A percentile compares a stretch with the other conserved stretches of the same genome.
Conservation (phyloP, 495 filamentous ascomycete genomes). For the Penicillium longicatenatum region DNA sequence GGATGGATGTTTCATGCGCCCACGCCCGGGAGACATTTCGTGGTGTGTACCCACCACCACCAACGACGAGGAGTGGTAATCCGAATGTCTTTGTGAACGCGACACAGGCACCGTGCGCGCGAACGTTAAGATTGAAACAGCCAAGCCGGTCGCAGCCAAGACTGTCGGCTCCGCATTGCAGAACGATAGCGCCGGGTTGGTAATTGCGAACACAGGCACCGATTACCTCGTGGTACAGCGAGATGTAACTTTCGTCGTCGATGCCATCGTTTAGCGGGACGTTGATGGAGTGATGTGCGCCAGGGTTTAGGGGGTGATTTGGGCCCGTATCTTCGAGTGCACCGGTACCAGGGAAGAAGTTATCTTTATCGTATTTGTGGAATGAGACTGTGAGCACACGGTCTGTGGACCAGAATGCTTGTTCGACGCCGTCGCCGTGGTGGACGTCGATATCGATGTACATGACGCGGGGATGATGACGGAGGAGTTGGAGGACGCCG, state of each 20-base stretch:
- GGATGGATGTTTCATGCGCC: conserved; percentile 93
- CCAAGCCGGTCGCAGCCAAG: conserved; percentile 91
- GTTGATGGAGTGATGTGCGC: conserved; percentile 66
- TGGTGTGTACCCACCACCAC: conserved; percentile 96
- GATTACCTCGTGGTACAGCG: conserved; percentile 81
- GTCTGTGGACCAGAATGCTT: conserved; percentile 95
- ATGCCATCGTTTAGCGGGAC: conserved; percentile 77
- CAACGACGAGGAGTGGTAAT: conserved; percentile 83
- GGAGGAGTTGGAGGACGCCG: conserved; percentile 85
- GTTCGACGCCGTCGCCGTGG: conserved; percentile 95
- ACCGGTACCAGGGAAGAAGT: conserved; percentile 73
- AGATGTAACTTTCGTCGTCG: conserved; percentile 86
- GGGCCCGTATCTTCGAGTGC: conserved; percentile 61
- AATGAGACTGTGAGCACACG: conserved; percentile 95
- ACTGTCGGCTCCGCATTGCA: conserved; percentile 96
- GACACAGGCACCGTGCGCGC: conserved; percentile 89
- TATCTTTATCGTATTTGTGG: conserved; percentile 89
- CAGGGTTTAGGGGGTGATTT: conserved; percentile 58
- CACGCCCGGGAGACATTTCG: conserved; percentile 94
- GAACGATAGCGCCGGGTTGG: conserved; percentile 81
- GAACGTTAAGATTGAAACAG: conserved; percentile 94
- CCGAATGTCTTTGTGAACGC: conserved; percentile 77
- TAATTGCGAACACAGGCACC: conserved; percentile 74
- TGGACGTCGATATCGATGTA: conserved; percentile 99
- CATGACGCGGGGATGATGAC: conserved; percentile 85